Evolutionary conservation across 1,139 yeast species (phyloP).

Genomic region (Hyphopichia fennica): DNA sequence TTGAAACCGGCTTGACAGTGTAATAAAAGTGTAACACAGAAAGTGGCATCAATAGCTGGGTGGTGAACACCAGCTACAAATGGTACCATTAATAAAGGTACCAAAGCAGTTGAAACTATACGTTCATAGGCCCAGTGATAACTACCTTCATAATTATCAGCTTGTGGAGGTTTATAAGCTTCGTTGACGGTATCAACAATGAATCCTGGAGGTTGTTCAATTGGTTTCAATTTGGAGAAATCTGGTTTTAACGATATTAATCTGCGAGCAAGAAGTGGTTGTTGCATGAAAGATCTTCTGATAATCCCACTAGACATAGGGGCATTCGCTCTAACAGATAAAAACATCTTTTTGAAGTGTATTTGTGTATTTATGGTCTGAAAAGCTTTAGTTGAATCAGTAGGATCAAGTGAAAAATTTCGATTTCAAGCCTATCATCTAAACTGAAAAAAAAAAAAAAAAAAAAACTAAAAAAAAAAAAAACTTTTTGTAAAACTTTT

Average conservation of each 20-base stretch:
- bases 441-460: no score
- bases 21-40: conserved; percentile 61
- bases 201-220: conserved; percentile 76
- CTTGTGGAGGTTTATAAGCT: conserved; percentile 64
- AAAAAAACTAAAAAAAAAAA: no score
- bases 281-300: background rate
- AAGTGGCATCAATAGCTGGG: conserved; percentile 71
- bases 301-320: background rate
- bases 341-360: background rate
- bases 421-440: no score
- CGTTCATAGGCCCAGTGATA: conserved; percentile 90
- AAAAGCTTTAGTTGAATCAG: no score
- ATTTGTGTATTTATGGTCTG: no score
- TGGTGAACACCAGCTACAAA: conserved; percentile 61
- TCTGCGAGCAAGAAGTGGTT: conserved; percentile 9
- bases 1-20: conserved; percentile 84
- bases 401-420: no score
- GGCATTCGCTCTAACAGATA: background rate
- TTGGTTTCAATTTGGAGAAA: conserved; percentile 45
- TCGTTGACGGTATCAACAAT: conserved; percentile 80
- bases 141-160: conserved; percentile 71
- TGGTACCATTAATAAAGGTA: conserved; percentile 78
- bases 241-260: conserved; percentile 43
- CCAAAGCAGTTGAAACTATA: conserved; percentile 59
- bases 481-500: no score